These are phyloP conservation scores for Ensete ventricosum DNA, from an alignment of 176 grass and related monocot species.

Conservation along the genomic window DNA sequence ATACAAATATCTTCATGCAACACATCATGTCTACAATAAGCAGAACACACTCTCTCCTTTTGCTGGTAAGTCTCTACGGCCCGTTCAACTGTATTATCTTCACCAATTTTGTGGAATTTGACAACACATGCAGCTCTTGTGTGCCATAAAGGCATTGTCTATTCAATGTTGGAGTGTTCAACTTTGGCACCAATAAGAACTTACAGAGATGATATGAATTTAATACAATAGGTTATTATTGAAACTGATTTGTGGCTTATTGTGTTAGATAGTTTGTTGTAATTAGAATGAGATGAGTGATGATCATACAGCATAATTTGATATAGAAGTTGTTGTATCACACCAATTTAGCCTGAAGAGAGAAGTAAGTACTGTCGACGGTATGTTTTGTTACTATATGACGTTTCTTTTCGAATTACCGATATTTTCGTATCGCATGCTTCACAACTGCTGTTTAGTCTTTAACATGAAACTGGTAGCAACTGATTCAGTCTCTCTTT, in stretches of 20 bases:
- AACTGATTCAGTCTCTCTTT: not conserved
- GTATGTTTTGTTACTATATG: too few species aligned
- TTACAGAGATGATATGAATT: not conserved
- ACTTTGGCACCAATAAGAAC: too few species aligned
- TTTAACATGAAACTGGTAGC: not conserved
- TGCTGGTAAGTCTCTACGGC: constrained; percentile 44
- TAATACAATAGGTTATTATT: not conserved
- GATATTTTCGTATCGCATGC: not conserved
- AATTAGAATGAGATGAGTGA: not conserved
- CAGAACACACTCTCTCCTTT: constrained; percentile 94
- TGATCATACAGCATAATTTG: not conserved
- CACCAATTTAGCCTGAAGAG: too few species aligned
- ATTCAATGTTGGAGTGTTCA: not conserved
- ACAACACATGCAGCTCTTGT: not conserved
- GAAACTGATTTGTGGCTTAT: not conserved
- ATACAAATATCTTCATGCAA: constrained; percentile 84
- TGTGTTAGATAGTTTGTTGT: not conserved
- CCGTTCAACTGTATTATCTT: not conserved
- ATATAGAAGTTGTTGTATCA: too few species aligned
- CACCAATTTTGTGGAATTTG: not conserved
- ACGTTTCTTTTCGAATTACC: not conserved
- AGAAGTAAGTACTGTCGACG: too few species aligned
- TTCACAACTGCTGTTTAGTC: not conserved
- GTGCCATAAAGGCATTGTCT: not conserved
- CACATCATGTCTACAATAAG: constrained; percentile 99